Conservation (phyloP, 441 rosid genomes). For the Flueggea neowawraea region DNA sequence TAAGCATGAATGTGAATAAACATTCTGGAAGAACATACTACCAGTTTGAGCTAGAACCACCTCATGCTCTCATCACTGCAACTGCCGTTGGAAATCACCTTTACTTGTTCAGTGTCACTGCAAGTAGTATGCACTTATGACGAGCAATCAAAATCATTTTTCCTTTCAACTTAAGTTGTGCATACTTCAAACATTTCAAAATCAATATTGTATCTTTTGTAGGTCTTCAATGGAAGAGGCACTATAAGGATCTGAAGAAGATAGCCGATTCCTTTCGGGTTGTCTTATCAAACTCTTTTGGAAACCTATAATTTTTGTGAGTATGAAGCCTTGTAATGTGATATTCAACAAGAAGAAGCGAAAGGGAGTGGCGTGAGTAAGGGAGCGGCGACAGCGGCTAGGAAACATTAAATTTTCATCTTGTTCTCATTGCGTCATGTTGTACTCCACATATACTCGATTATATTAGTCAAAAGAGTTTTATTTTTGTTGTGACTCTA, state of each 20-base stretch:
- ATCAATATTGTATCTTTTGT: constrained; percentile 3
- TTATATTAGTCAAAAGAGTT: too few relatives aligned
- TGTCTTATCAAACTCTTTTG: constrained; percentile 25
- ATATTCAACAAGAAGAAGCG: too few relatives aligned
- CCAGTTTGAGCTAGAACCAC: constrained; percentile 90
- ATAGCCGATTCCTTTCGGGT: constrained; percentile 90
- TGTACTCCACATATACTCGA: too few relatives aligned
- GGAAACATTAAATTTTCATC: too few relatives aligned
- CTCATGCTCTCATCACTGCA: constrained; percentile 85
- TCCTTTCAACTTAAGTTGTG: too few relatives aligned
- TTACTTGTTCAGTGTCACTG: constrained; percentile 74
- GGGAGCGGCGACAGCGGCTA: too few relatives aligned
- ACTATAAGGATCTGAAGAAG: constrained; percentile 80
- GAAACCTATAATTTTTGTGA: not conserved
- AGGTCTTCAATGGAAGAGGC: constrained; percentile 98
- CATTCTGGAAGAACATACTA: constrained; percentile 76
- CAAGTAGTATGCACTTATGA: constrained; percentile 39
- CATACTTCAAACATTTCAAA: too few relatives aligned
- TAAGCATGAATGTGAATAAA: constrained; percentile 58
- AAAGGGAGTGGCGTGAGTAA: too few relatives aligned
- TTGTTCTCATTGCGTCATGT: too few relatives aligned
- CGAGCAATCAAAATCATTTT: too few relatives aligned
- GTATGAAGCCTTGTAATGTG: too few relatives aligned
- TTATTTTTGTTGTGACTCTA: too few relatives aligned
- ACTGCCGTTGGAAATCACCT: constrained; percentile 96